phyloP scores from a whole-genome alignment of 2,329 filamentous ascomycete genomes.

The Beauveria brongniartii region DNA sequence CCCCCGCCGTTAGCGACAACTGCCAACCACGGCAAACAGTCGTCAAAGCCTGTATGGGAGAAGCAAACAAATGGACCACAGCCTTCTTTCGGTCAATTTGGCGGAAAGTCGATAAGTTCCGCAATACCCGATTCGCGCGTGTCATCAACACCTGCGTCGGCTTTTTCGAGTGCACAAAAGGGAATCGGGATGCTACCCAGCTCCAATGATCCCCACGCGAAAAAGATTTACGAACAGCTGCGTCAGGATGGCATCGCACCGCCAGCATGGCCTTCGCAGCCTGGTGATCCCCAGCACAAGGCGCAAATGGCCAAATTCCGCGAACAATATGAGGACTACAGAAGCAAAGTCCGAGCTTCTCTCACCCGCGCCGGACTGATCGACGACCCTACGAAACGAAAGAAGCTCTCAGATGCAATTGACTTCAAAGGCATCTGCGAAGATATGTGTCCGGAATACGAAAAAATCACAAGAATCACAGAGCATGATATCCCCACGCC shows the following conservation, averaged over 20 bases:
- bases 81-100: not conserved
- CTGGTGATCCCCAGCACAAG: slow-evolving; percentile 43
- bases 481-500: slow-evolving; percentile 49
- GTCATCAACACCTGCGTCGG: slow-evolving; percentile 11
- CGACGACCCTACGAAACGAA: slow-evolving; percentile 56
- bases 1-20: not conserved
- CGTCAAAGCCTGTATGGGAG: not conserved
- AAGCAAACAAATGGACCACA: not conserved
- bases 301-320: slow-evolving; percentile 46
- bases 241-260: slow-evolving; percentile 46
- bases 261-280: slow-evolving; percentile 47
- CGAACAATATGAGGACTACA: slow-evolving; percentile 48
- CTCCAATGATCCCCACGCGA: slow-evolving; percentile 34
- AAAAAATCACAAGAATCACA: slow-evolving; percentile 54
- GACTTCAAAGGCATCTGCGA: slow-evolving; percentile 61
- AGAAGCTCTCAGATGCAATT: slow-evolving; percentile 54
- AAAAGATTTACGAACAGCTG: slow-evolving; percentile 43
- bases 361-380: slow-evolving; percentile 53
- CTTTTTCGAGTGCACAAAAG: slow-evolving; percentile 1
- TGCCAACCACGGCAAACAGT: not conserved
- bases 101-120: not conserved
- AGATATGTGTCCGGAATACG: slow-evolving; percentile 62
- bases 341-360: slow-evolving; percentile 46
- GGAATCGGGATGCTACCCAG: slow-evolving; percentile 10
- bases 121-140: slow-evolving; percentile 15